phyloP scores from a whole-genome alignment of 2,329 filamentous ascomycete species.

The Beauveria brongniartii region DNA sequence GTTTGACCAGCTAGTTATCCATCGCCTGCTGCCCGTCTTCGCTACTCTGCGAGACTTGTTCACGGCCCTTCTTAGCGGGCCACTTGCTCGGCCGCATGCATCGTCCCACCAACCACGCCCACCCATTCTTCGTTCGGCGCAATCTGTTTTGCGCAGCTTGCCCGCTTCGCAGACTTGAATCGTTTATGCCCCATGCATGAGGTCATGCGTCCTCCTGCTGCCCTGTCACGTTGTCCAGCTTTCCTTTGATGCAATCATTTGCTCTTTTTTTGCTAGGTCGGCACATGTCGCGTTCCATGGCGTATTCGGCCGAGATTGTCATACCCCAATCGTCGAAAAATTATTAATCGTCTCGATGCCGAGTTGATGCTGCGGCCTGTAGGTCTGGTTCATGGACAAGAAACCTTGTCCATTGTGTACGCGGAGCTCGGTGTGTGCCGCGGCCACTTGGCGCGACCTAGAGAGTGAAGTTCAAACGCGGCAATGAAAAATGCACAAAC shows the following conservation, averaged over 20 bases:
- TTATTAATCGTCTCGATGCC: not conserved
- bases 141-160: not conserved
- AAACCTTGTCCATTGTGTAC: not conserved
- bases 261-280: not conserved
- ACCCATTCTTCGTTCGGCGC: not conserved
- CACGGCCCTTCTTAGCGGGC: not conserved
- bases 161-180: not conserved
- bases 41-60: not conserved
- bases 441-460: not conserved
- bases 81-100: not conserved
- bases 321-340: not conserved
- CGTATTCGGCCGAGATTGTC: not conserved
- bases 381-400: not conserved
- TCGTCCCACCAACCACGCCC: not conserved
- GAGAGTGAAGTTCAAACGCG: not conserved
- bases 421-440: not conserved
- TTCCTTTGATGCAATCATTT: not conserved
- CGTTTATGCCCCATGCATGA: not conserved
- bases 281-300: not conserved
- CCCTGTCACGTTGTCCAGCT: not conserved
- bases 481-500: not conserved
- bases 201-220: not conserved
- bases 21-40: not conserved
- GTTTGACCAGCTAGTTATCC: not conserved
- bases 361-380: not conserved